These are phyloP conservation scores for Suillus ampliporus DNA, from an alignment of 768 basidiomycete species.

Conservation along the genomic window DNA sequence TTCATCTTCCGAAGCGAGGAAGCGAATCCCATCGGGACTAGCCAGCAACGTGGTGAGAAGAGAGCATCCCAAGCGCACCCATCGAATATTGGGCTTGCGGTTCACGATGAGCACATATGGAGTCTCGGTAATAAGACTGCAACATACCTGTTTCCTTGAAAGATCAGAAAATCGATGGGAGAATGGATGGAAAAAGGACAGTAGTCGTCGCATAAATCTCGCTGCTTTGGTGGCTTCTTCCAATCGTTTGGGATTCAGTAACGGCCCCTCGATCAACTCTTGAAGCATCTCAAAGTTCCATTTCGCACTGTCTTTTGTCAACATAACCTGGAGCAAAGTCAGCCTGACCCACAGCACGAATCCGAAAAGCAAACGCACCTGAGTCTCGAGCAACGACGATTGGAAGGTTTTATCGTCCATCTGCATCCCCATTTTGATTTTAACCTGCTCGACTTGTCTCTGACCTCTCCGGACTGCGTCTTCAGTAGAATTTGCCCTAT, in stretches of 20 bases:
- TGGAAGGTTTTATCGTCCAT: constrained; percentile 97
- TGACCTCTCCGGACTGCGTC: constrained; percentile 89
- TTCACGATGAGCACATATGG: constrained; percentile 5
- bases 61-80: constrained; percentile 85
- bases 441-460: constrained; percentile 88
- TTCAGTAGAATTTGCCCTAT: constrained; percentile 80
- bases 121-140: constrained; percentile 12
- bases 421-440: constrained; percentile 88
- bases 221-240: constrained; percentile 94
- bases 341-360: constrained; percentile 4
- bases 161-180: constrained; percentile 87
- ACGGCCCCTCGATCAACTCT: constrained; percentile 89
- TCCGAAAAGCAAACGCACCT: constrained; percentile 50
- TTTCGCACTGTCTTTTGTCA: constrained; percentile 85
- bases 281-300: constrained; percentile 93
- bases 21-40: constrained; percentile 82
- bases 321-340: constrained; percentile 64
- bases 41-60: constrained; percentile 83
- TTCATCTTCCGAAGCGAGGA: constrained; percentile 82
- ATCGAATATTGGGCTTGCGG: constrained; percentile 73
- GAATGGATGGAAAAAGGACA: constrained; percentile 93
- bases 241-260: constrained; percentile 88
- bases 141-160: constrained; percentile 63
- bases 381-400: constrained; percentile 81
- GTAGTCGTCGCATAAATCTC: constrained; percentile 87